Percentiles rank a stretch among this genome's conserved stretches.
Evolutionary conservation across 495 filamentous ascomycete species (phyloP).

Genomic region (Talaromyces nanjingensis): DNA sequence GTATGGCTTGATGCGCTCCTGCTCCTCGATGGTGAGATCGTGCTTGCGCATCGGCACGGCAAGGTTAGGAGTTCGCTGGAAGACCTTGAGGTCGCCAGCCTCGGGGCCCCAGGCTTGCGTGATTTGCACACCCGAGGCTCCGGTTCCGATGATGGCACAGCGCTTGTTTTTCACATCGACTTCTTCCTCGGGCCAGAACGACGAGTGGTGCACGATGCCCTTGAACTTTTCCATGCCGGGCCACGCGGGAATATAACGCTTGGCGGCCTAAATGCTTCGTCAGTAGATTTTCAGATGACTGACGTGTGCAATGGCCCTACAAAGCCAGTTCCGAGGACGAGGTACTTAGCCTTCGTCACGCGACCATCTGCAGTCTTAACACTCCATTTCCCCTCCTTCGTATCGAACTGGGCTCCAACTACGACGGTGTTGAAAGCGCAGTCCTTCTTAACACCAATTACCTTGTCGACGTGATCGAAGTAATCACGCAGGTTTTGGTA

Average conservation of each 20-base stretch:
- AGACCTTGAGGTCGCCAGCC: constrained; percentile 39
- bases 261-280: not conserved
- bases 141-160: constrained; percentile 49
- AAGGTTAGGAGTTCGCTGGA: constrained; percentile 46
- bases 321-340: too few species aligned
- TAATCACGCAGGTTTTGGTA: constrained; percentile 12
- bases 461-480: constrained; percentile 19
- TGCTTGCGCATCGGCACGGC: not conserved
- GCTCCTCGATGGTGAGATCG: not conserved
- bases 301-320: too few species aligned
- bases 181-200: constrained; percentile 31
- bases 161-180: constrained; percentile 41
- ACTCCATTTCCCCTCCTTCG: constrained; percentile 2
- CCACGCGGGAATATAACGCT: constrained; percentile 25
- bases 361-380: constrained; percentile 1
- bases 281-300: not conserved
- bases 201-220: constrained; percentile 30
- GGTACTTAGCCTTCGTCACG: not conserved
- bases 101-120: constrained; percentile 36
- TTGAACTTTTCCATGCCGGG: constrained; percentile 18
- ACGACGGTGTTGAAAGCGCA: constrained; percentile 13
- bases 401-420: not conserved
- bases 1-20: not conserved
- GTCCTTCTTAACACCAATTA: constrained; percentile 17
- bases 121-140: constrained; percentile 47